Conservation (phyloP, 768 basidiomycete genomes). For the Pleurotus pulmonarius region DNA sequence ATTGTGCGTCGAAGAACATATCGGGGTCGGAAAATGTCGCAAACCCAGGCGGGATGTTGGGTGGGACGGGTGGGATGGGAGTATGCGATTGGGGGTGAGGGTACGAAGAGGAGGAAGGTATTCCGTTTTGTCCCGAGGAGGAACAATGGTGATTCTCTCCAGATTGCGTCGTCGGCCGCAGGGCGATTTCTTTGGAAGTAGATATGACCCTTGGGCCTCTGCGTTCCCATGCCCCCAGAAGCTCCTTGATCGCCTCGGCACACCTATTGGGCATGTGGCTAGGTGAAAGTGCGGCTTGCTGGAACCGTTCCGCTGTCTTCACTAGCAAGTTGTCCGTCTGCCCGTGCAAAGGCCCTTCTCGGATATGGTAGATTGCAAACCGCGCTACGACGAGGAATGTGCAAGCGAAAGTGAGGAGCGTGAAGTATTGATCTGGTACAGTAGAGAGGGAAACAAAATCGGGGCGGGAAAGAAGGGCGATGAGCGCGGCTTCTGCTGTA, state of each 20-base stretch:
- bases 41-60: neutral
- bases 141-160: no score
- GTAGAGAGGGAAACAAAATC: slow-evolving; percentile 31
- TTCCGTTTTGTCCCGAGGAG: neutral
- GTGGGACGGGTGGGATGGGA: neutral
- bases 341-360: slow-evolving; percentile 29
- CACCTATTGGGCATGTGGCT: slow-evolving; percentile 38
- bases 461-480: slow-evolving; percentile 25
- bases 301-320: slow-evolving; percentile 28
- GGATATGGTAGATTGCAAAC: slow-evolving; percentile 33
- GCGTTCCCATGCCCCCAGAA: slow-evolving; percentile 23
- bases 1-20: slow-evolving; percentile 37
- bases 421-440: slow-evolving; percentile 35
- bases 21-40: slow-evolving; percentile 19
- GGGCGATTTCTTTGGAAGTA: neutral
- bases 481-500: slow-evolving; percentile 32
- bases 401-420: slow-evolving; percentile 31
- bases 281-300: slow-evolving; percentile 28
- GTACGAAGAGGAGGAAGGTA: neutral
- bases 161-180: neutral
- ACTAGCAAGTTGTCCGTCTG: slow-evolving; percentile 33
- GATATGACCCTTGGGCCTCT: slow-evolving; percentile 13
- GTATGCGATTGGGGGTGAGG: neutral
- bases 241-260: slow-evolving; percentile 34
- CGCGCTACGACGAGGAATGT: slow-evolving; percentile 40